Evolutionary conservation across 108 stramenopile species (phyloP).

Genomic region (Cylindrotheca fusiformis): DNA sequence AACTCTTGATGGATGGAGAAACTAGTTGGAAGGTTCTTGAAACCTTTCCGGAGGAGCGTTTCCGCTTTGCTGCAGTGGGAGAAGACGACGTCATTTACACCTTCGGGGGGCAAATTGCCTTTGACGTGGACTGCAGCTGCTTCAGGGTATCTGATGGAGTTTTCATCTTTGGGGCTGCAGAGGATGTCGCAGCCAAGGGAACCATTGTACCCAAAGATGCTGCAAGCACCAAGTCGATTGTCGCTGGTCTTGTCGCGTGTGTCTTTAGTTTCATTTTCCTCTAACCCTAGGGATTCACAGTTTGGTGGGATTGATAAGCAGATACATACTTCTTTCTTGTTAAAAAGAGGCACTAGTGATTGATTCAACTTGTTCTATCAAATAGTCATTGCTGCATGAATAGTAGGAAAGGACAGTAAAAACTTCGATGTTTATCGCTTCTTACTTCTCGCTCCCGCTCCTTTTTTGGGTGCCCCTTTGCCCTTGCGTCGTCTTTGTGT

Average conservation of each 20-base stretch:
- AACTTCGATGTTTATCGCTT: slow-evolving; percentile 21
- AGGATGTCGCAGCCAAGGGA: neutral
- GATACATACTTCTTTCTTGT: too few species aligned
- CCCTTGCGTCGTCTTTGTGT: slow-evolving; percentile 66
- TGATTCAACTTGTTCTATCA: too few species aligned
- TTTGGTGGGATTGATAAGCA: too few species aligned
- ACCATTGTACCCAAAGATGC: neutral
- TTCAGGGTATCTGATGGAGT: slow-evolving; percentile 55
- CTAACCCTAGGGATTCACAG: neutral
- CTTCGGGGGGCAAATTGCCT: slow-evolving; percentile 73
- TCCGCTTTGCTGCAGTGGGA: slow-evolving; percentile 58
- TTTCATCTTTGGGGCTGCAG: slow-evolving; percentile 16
- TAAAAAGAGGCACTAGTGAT: too few species aligned
- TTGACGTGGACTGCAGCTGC: slow-evolving; percentile 57
- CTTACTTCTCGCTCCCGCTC: slow-evolving; percentile 70
- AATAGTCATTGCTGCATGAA: too few species aligned
- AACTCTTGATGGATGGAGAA: slow-evolving; percentile 34
- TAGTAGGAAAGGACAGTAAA: too few species aligned
- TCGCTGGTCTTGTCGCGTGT: neutral
- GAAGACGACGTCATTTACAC: slow-evolving; percentile 36
- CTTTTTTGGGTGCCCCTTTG: slow-evolving; percentile 91
- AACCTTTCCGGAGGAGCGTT: slow-evolving; percentile 49
- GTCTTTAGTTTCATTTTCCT: neutral
- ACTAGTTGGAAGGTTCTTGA: slow-evolving; percentile 39
- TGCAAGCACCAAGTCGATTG: neutral